Conservation (phyloP, 2,329 filamentous ascomycete species). For the Ophiostoma ulmi region DNA sequence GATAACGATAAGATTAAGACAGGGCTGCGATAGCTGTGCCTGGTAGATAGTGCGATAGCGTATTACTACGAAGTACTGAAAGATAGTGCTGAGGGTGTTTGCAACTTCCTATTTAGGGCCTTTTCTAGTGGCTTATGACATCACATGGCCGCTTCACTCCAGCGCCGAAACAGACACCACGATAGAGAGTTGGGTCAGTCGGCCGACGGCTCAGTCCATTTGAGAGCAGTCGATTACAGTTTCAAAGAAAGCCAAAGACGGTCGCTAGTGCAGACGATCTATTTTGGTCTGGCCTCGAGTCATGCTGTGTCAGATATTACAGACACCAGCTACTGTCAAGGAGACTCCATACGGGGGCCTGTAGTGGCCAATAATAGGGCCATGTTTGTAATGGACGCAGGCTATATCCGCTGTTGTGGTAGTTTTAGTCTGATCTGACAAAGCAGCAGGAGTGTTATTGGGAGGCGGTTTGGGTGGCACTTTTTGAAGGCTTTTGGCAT, state of each 20-base stretch:
- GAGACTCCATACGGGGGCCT: not conserved
- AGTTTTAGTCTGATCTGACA: slow-evolving; percentile 10
- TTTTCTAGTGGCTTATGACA: not conserved
- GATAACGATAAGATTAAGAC: not conserved
- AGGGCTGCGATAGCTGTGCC: not conserved
- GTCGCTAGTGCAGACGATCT: not conserved
- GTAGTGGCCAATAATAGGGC: not conserved
- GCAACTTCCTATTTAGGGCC: not conserved
- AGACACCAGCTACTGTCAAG: slow-evolving; percentile 3
- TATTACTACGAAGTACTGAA: not conserved
- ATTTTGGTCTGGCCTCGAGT: slow-evolving; percentile 3
- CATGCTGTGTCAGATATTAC: slow-evolving; percentile 12
- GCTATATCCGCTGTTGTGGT: not conserved
- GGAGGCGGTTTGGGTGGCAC: not conserved
- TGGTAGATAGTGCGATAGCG: no score
- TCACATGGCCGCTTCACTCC: not conserved
- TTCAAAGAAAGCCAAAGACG: not conserved
- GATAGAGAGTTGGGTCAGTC: not conserved
- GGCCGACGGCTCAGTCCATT: not conserved
- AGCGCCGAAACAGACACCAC: not conserved
- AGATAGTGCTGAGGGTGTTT: not conserved
- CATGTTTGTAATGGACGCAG: not conserved
- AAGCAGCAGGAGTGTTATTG: not conserved
- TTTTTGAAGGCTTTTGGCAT: not conserved
- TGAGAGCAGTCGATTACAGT: not conserved